phyloP scores from a whole-genome alignment of 768 basidiomycete species.

The Tricholoma sp. region DNA sequence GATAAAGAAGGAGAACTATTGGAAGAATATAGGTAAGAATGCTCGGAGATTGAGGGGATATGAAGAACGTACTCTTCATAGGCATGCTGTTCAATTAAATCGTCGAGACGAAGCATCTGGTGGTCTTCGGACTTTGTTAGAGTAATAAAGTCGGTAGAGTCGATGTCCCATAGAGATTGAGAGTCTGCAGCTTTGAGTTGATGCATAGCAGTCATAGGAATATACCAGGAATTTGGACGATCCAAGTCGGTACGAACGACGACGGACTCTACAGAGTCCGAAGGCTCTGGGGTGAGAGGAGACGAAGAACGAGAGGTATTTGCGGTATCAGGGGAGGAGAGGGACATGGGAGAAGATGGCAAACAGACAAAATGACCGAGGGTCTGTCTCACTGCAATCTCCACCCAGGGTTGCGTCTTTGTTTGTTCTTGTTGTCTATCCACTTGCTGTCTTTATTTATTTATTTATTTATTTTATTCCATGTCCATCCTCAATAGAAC shows the following conservation, averaged over 20 bases:
- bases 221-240: conserved; percentile 54
- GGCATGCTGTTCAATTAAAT: conserved; percentile 67
- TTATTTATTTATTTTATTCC: not conserved
- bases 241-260: conserved; percentile 45
- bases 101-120: conserved; percentile 62
- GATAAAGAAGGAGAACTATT: conserved; percentile 31
- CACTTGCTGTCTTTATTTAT: not conserved
- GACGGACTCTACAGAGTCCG: conserved; percentile 47
- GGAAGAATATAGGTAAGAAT: conserved; percentile 8
- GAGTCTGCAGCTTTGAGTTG: conserved; percentile 34
- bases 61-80: conserved; percentile 63
- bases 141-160: conserved; percentile 30
- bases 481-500: conserved; percentile 36
- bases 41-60: conserved; percentile 8
- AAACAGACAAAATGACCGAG: not conserved
- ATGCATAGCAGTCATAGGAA: conserved; percentile 27
- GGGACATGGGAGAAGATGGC: conserved; percentile 40
- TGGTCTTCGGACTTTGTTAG: conserved; percentile 45
- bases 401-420: not conserved
- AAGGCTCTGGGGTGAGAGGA: conserved; percentile 62
- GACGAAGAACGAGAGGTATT: conserved; percentile 67
- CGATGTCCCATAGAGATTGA: conserved; percentile 39
- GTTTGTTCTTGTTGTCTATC: not conserved
- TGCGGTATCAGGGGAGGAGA: conserved; percentile 52
- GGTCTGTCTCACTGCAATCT: too few species aligned